phyloP scores from a whole-genome alignment of 371 early-diverging fungal genomes.

The Paramicrosporidium saccamoebae region DNA sequence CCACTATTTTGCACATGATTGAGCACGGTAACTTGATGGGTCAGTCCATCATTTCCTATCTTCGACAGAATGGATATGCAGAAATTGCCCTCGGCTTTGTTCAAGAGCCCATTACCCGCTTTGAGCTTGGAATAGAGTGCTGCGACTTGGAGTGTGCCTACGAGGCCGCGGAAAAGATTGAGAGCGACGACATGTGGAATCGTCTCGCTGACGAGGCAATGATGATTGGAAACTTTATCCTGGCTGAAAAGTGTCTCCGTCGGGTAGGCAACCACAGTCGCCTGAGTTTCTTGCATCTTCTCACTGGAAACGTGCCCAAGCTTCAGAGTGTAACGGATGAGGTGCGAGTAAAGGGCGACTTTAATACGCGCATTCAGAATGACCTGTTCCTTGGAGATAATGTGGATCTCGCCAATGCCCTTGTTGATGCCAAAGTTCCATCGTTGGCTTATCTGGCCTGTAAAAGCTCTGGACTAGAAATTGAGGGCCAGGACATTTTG shows the following conservation, averaged over 20 bases:
- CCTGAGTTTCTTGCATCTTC: slow-evolving; percentile 65
- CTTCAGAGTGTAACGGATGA: slow-evolving; percentile 65
- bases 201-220: slow-evolving; percentile 54
- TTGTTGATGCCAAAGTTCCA: slow-evolving; percentile 45
- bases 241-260: slow-evolving; percentile 64
- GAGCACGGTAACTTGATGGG: slow-evolving; percentile 81
- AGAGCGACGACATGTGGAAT: slow-evolving; percentile 53
- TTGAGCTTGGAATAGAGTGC: slow-evolving; percentile 81
- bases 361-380: slow-evolving; percentile 55
- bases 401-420: slow-evolving; percentile 35
- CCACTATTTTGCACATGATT: slow-evolving; percentile 70
- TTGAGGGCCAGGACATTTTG: slow-evolving; percentile 41
- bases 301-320: slow-evolving; percentile 56
- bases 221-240: slow-evolving; percentile 38
- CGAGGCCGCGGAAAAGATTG: slow-evolving; percentile 54
- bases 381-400: slow-evolving; percentile 53
- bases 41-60: slow-evolving; percentile 83
- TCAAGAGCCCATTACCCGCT: slow-evolving; percentile 65
- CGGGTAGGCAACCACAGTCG: slow-evolving; percentile 51
- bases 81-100: slow-evolving; percentile 94
- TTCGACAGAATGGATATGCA: slow-evolving; percentile 91
- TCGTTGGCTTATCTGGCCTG: slow-evolving; percentile 71
- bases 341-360: slow-evolving; percentile 38
- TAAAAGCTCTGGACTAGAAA: slow-evolving; percentile 42
- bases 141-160: slow-evolving; percentile 71